These are phyloP conservation scores for Euphorbia schlechtendalii DNA, from an alignment of 441 rosid species.

Conservation along the genomic window DNA sequence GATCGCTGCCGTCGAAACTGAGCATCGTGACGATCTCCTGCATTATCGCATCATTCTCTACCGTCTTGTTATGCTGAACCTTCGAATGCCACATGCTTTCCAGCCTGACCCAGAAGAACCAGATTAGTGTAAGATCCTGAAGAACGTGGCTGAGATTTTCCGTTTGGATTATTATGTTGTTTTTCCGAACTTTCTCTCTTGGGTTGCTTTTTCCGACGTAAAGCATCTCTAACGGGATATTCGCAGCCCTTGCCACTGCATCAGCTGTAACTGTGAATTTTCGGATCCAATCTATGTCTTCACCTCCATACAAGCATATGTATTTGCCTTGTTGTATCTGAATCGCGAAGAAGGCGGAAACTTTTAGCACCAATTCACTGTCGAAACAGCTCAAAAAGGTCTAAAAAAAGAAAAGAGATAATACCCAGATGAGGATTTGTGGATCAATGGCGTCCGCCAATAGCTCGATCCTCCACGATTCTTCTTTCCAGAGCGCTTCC, in stretches of 20 bases:
- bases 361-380: neutral
- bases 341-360: slow-evolving; percentile 16
- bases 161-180: slow-evolving; percentile 22
- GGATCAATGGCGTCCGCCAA: slow-evolving; percentile 47
- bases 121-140: slow-evolving; percentile 37
- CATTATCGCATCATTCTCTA: slow-evolving; percentile 45
- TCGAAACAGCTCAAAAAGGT: neutral
- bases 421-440: slow-evolving; percentile 45
- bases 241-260: slow-evolving; percentile 37
- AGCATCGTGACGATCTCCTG: slow-evolving; percentile 55
- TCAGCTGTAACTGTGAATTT: slow-evolving; percentile 38
- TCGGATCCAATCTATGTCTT: slow-evolving; percentile 71
- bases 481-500: slow-evolving; percentile 62
- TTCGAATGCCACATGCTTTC: slow-evolving; percentile 85
- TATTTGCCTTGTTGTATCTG: slow-evolving; percentile 49
- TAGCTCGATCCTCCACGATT: slow-evolving; percentile 55
- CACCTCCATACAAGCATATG: slow-evolving; percentile 78
- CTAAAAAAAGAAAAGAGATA: too few relatives aligned
- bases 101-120: slow-evolving; percentile 77
- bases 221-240: slow-evolving; percentile 47
- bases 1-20: slow-evolving; percentile 55
- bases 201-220: slow-evolving; percentile 77
- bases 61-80: slow-evolving; percentile 31
- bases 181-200: slow-evolving; percentile 43
- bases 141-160: slow-evolving; percentile 45